These are phyloP conservation scores for Eimeria praecox DNA, from an alignment of 169 alveolate species.

Conservation along the genomic window DNA sequence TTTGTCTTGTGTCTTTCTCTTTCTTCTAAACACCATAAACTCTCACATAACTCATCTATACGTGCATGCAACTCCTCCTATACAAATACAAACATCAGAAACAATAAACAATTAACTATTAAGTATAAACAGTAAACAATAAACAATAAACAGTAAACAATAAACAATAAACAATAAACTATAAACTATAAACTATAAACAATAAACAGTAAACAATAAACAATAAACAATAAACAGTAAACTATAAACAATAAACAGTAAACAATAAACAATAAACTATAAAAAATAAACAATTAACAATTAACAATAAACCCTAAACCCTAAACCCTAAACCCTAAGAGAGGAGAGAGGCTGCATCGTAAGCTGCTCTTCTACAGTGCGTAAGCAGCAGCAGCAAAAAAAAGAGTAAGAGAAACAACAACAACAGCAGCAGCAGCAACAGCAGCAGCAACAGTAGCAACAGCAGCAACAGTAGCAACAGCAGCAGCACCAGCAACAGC, in stretches of 20 bases:
- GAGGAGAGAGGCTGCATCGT: no score
- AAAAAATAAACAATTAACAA: neutral
- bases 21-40: neutral
- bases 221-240: neutral
- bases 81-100: neutral
- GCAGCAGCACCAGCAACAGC: no score
- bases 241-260: neutral
- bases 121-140: no score
- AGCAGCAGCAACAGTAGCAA: no score
- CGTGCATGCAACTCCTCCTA: conserved; percentile 34
- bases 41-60: neutral
- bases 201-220: no score
- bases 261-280: neutral
- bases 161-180: neutral
- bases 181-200: neutral
- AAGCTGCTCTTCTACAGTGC: no score
- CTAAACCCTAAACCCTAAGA: conserved; percentile 17
- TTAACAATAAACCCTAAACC: neutral
- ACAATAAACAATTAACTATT: neutral
- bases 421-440: no score
- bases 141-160: no score
- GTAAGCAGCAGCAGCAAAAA: no score
- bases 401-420: no score
- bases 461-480: no score
- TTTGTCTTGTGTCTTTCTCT: neutral